Conservation (phyloP, 2,329 filamentous ascomycete species). For the Plectosphaerella plurivora region DNA sequence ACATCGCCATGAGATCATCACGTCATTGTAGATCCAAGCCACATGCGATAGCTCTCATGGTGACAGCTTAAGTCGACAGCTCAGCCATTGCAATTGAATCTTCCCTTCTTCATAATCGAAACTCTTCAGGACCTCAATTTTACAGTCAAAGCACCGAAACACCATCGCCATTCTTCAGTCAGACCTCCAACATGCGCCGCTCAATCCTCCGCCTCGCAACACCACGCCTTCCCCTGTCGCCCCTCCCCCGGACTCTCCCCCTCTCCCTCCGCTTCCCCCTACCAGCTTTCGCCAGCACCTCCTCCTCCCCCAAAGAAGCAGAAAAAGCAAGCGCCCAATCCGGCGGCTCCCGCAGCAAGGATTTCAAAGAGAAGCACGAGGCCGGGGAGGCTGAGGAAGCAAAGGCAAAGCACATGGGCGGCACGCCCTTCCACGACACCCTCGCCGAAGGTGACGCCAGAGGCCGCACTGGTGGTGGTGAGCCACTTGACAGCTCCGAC, state of each 20-base stretch:
- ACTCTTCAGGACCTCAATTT: background rate
- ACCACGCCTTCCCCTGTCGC: background rate
- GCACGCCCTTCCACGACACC: slow-evolving; percentile 12
- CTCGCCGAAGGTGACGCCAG: slow-evolving; percentile 23
- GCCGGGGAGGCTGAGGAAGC: background rate
- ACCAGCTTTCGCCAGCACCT: background rate
- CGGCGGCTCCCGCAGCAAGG: background rate
- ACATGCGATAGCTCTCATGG: background rate
- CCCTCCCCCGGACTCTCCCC: background rate
- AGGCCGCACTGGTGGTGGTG: slow-evolving; percentile 34
- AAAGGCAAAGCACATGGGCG: background rate
- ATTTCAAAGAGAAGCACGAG: background rate
- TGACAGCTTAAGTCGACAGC: background rate
- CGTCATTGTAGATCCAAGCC: background rate
- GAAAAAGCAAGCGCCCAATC: background rate
- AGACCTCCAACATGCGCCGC: background rate
- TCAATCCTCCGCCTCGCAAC: background rate
- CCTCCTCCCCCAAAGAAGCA: background rate
- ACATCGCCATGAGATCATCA: background rate
- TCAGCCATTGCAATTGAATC: background rate
- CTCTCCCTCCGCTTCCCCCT: background rate
- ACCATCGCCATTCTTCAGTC: background rate
- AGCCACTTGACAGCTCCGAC: slow-evolving; percentile 22
- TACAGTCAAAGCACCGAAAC: background rate
- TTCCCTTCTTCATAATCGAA: background rate